A percentile compares a stretch with the other conserved stretches of the same genome.
Conservation (phyloP, 2,329 filamentous ascomycete species). For the Penicillium thymicola region DNA sequence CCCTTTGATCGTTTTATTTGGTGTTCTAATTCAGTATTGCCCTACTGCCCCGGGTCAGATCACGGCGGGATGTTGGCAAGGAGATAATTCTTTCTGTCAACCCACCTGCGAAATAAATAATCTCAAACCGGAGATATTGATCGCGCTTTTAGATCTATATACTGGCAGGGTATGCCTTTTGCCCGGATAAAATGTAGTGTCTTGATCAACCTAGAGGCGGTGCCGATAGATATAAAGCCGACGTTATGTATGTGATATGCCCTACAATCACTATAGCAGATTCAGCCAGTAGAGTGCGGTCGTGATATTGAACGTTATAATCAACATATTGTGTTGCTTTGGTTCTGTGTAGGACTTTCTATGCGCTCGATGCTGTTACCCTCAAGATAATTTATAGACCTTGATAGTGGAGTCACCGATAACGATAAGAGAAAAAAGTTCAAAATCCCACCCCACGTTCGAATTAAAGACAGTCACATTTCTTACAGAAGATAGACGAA, state of each 20-base stretch:
- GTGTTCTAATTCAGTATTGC: background rate
- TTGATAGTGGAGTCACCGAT: conserved; percentile 4
- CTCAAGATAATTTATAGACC: background rate
- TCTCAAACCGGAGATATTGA: no score
- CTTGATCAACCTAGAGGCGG: background rate
- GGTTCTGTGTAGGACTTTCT: background rate
- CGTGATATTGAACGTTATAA: no score
- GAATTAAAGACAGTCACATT: background rate
- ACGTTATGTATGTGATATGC: background rate
- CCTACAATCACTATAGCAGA: background rate
- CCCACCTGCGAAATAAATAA: no score
- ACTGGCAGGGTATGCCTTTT: background rate
- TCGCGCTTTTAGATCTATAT: no score
- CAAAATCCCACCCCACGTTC: conserved; percentile 6
- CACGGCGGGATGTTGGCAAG: background rate
- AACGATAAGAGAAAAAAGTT: conserved; percentile 11
- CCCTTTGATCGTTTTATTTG: background rate
- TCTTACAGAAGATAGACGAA: background rate
- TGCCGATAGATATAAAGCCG: background rate
- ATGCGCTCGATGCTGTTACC: background rate
- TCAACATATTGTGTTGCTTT: background rate
- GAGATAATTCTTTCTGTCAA: background rate
- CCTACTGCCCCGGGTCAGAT: background rate
- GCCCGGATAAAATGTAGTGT: background rate
- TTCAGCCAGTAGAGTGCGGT: accelerated